Conservation (phyloP, 208 protist species). For the Trypanosoma melophagium region DNA sequence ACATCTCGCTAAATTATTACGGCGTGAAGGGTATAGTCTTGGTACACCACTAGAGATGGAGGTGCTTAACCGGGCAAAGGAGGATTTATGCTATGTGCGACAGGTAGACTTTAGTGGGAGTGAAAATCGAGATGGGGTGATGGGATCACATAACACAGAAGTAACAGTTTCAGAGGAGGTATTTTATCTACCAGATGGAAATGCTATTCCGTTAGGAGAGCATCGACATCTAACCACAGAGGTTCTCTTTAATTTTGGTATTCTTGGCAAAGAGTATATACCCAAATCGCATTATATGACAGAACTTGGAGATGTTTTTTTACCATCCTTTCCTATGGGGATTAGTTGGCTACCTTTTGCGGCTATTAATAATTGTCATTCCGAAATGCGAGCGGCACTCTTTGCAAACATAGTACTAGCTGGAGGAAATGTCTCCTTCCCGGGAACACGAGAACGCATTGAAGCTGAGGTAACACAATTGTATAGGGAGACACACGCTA, state of each 20-base stretch:
- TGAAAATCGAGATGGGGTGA: neutral
- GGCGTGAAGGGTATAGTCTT: slow-evolving; percentile 84
- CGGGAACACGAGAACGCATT: slow-evolving; percentile 77
- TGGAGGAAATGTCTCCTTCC: slow-evolving; percentile 89
- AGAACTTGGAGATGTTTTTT: slow-evolving; percentile 81
- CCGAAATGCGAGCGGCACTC: slow-evolving; percentile 84
- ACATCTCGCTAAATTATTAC: slow-evolving; percentile 72
- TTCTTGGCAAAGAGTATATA: slow-evolving; percentile 65
- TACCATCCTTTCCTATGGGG: slow-evolving; percentile 83
- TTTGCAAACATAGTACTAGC: slow-evolving; percentile 93
- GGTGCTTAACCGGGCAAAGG: slow-evolving; percentile 88
- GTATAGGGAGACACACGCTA: slow-evolving; percentile 84
- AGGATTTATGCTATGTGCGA: slow-evolving; percentile 88
- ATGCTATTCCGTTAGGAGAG: slow-evolving; percentile 68
- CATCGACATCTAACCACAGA: slow-evolving; percentile 75
- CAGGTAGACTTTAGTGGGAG: slow-evolving; percentile 6
- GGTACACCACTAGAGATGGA: slow-evolving; percentile 87
- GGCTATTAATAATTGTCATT: slow-evolving; percentile 90
- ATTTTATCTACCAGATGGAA: slow-evolving; percentile 88
- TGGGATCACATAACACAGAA: neutral
- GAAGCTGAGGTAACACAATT: slow-evolving; percentile 86
- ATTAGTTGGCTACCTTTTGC: slow-evolving; percentile 91
- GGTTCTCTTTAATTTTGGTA: slow-evolving; percentile 87
- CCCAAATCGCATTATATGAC: slow-evolving; percentile 74
- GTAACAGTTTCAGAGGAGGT: slow-evolving; percentile 19